Percentiles rank a stretch among this genome's conserved stretches.
Evolutionary conservation across 2,329 filamentous ascomycete species (phyloP).

Genomic region (Penicillium rolfsii): DNA sequence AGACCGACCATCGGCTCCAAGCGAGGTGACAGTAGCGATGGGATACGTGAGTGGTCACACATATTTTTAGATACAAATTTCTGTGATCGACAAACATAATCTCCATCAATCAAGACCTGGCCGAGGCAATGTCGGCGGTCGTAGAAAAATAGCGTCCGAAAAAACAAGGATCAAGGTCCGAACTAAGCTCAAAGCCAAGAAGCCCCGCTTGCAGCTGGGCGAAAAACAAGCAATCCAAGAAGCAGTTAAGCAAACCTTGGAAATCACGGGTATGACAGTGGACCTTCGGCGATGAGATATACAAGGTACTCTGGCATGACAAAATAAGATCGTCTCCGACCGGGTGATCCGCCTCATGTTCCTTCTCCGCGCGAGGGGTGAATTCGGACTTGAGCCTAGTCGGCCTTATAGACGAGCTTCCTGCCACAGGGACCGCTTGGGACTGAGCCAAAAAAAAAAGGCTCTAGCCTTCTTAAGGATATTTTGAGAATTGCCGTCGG

Average conservation of each 20-base stretch:
- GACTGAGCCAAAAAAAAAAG: neutral
- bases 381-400: conserved; percentile 5
- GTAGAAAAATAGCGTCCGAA: neutral
- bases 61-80: neutral
- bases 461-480: neutral
- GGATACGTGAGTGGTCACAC: neutral
- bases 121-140: neutral
- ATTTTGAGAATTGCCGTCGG: neutral
- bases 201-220: neutral
- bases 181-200: conserved; percentile 6
- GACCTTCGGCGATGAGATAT: neutral
- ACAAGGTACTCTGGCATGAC: neutral
- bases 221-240: neutral
- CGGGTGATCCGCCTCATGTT: neutral
- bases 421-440: neutral
- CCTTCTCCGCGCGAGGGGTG: conserved; percentile 11
- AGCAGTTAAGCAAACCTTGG: neutral
- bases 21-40: neutral
- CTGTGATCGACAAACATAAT: neutral
- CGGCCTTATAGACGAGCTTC: neutral
- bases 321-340: neutral
- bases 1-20: neutral
- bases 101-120: neutral
- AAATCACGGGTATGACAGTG: neutral
- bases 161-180: neutral